A percentile compares a stretch with the other conserved stretches of the same genome.
Evolutionary conservation across 768 basidiomycete species (phyloP).

Genomic region (Lentinula raphanica): DNA sequence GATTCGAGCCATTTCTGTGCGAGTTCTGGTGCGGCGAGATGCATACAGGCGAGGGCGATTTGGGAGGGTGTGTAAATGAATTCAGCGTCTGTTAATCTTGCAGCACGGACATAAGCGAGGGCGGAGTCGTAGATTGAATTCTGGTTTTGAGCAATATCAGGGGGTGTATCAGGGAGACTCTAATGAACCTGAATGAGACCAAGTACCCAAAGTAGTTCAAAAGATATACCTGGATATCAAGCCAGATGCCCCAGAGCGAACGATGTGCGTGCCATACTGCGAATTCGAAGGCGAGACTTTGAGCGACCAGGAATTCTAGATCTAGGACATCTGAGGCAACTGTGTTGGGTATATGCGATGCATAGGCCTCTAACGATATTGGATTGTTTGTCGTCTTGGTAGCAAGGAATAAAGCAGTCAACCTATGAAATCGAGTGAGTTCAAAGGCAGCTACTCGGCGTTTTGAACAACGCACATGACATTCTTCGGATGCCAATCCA

Average conservation of each 20-base stretch:
- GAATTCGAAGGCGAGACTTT: slow-evolving; percentile 92
- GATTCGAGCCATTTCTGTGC: slow-evolving; percentile 56
- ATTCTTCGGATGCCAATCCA: slow-evolving; percentile 99
- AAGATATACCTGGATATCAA: slow-evolving; percentile 72
- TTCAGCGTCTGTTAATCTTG: slow-evolving; percentile 87
- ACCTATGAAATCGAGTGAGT: slow-evolving; percentile 43
- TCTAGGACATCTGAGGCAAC: slow-evolving; percentile 81
- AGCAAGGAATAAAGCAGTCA: slow-evolving; percentile 91
- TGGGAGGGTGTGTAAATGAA: slow-evolving; percentile 91
- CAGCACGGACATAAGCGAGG: slow-evolving; percentile 60
- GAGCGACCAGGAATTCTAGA: slow-evolving; percentile 93
- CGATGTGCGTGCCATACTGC: slow-evolving; percentile 88
- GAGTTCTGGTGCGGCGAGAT: slow-evolving; percentile 56
- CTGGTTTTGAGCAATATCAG: slow-evolving; percentile 37
- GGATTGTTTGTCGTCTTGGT: slow-evolving; percentile 97
- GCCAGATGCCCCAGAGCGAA: slow-evolving; percentile 82
- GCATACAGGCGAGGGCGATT: slow-evolving; percentile 80
- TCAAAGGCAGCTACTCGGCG: neutral
- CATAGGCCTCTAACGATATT: slow-evolving; percentile 83
- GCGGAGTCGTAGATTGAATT: slow-evolving; percentile 59
- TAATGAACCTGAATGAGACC: slow-evolving; percentile 20
- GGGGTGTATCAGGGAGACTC: slow-evolving; percentile 51
- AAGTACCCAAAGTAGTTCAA: neutral
- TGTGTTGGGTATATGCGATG: slow-evolving; percentile 77
- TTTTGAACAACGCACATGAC: slow-evolving; percentile 68